These are phyloP conservation scores for Nakaseomyces delphensis DNA, from an alignment of 1,139 yeast species.

Conservation along the genomic window DNA sequence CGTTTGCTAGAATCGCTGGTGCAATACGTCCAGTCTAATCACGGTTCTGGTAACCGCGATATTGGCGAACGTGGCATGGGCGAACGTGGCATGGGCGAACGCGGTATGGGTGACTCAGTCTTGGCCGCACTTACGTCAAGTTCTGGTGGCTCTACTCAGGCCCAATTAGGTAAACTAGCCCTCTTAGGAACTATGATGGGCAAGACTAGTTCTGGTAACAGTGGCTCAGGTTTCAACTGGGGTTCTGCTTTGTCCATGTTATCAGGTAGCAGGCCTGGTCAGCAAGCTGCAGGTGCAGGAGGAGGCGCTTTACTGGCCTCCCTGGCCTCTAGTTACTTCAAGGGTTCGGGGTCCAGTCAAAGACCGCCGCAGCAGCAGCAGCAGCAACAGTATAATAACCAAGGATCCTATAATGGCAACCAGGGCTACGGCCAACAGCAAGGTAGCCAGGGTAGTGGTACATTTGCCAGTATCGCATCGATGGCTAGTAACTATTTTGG, in stretches of 20 bases:
- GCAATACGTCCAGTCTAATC: conserved; percentile 11
- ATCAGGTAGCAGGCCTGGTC: conserved; percentile 10
- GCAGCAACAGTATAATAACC: conserved; percentile 6
- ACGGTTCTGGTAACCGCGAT: not conserved
- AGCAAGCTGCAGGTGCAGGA: conserved; percentile 14
- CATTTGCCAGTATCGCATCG: conserved; percentile 12
- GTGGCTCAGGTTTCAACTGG: conserved; percentile 18
- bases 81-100: conserved; percentile 13
- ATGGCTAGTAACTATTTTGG: conserved; percentile 13
- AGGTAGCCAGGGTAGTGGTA: conserved; percentile 5
- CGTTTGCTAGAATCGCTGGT: conserved; percentile 18
- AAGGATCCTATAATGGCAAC: conserved; percentile 6
- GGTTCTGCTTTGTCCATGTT: conserved; percentile 22
- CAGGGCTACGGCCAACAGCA: conserved; percentile 6
- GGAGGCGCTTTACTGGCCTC: conserved; percentile 17
- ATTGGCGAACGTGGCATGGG: conserved; percentile 10
- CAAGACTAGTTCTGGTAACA: conserved; percentile 12
- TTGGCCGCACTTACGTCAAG: conserved; percentile 18
- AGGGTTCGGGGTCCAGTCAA: not conserved
- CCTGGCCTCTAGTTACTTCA: conserved; percentile 21
- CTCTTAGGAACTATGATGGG: conserved; percentile 21
- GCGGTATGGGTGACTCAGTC: conserved; percentile 21
- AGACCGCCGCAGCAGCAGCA: conserved; percentile 5
- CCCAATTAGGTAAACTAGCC: conserved; percentile 28
- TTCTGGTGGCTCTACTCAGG: conserved; percentile 22